Conservation (phyloP, 2,329 filamentous ascomycete species). For the Apiospora saccharicola region DNA sequence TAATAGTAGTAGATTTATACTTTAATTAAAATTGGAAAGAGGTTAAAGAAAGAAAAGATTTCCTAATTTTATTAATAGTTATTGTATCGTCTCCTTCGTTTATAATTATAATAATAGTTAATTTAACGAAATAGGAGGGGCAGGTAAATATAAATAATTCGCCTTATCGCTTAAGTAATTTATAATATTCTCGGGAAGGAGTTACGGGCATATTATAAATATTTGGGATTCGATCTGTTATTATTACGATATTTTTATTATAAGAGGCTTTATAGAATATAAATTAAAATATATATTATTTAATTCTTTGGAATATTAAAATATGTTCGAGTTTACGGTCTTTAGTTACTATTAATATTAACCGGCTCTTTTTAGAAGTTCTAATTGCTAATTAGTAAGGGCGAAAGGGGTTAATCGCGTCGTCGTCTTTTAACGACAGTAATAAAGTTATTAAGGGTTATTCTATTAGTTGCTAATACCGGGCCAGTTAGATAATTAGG, state of each 20-base stretch:
- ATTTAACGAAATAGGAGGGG: neutral
- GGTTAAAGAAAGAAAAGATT: conserved; percentile 15
- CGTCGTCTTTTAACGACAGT: conserved; percentile 8
- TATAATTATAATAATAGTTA: neutral
- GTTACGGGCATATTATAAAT: neutral
- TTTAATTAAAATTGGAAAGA: too few relatives aligned
- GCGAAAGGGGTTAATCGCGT: conserved; percentile 6
- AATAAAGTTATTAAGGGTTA: conserved; percentile 1
- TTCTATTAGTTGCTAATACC: neutral
- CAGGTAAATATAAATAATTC: conserved; percentile 7
- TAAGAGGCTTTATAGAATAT: too few relatives aligned
- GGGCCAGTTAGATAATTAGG: neutral
- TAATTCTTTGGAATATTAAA: conserved; percentile 18
- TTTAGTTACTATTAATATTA: neutral
- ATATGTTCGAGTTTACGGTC: conserved; percentile 6
- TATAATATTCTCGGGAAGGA: neutral
- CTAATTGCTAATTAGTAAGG: neutral
- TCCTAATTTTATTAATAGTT: neutral
- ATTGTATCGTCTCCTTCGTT: conserved; percentile 4
- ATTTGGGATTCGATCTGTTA: too few relatives aligned
- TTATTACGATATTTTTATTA: too few relatives aligned
- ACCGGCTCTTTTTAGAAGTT: conserved; percentile 2
- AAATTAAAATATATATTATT: neutral
- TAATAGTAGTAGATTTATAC: too few relatives aligned
- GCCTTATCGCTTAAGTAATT: neutral